Percentiles rank a stretch among this genome's conserved stretches.
Conservation (phyloP, 768 basidiomycete species). For the Boletales sp. region DNA sequence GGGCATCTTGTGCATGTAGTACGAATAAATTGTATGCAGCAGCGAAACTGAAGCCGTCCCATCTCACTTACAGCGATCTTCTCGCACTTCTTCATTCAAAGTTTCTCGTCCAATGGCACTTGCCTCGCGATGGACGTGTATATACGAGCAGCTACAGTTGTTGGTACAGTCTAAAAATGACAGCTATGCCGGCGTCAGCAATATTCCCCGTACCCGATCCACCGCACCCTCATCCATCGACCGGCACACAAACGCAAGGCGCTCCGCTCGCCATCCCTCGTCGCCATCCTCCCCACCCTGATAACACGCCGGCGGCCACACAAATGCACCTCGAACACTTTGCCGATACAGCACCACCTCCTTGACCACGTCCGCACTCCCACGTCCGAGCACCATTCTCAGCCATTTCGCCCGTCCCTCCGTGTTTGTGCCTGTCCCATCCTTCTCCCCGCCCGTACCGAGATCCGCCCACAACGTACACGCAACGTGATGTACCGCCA, state of each 20-base stretch:
- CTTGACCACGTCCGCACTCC: constrained; percentile 41
- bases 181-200: constrained; percentile 1
- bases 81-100: too few relatives aligned
- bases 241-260: constrained; percentile 14
- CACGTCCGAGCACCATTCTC: constrained; percentile 49
- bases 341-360: constrained; percentile 62
- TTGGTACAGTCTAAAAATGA: too few relatives aligned
- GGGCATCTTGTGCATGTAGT: too few relatives aligned
- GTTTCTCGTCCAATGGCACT: too few relatives aligned
- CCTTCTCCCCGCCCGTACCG: constrained; percentile 12
- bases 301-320: constrained; percentile 54
- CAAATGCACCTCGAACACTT: constrained; percentile 28
- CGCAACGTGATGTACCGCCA: constrained; percentile 80
- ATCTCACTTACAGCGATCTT: too few relatives aligned
- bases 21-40: too few relatives aligned
- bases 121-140: too few relatives aligned
- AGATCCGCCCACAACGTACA: constrained; percentile 72
- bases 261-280: constrained; percentile 11
- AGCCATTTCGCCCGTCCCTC: constrained; percentile 42
- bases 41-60: too few relatives aligned
- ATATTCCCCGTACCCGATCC: constrained; percentile 13
- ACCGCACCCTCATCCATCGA: constrained; percentile 5
- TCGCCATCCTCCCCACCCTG: constrained; percentile 24
- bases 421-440: not conserved
- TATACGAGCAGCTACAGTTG: too few relatives aligned